Evolutionary conservation across 148 eudicot genomes (phyloP).

Genomic region (Chenopodium album): DNA sequence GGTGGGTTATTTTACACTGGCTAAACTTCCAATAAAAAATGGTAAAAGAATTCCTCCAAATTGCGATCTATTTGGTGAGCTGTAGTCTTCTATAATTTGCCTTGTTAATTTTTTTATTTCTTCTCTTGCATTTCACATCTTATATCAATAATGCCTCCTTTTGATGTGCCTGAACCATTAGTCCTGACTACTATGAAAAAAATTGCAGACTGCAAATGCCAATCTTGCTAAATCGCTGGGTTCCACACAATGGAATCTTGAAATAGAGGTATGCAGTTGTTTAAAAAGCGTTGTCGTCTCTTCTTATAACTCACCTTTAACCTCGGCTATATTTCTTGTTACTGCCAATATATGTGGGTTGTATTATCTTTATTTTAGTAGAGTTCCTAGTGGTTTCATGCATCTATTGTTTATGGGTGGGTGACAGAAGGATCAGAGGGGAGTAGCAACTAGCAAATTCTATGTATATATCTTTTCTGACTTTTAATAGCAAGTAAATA

Average conservation of each 20-base stretch:
- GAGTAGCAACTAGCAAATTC: neutral
- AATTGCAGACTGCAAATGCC: constrained; percentile 83
- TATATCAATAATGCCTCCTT: constrained; percentile 6
- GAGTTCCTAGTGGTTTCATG: neutral
- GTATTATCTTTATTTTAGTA: neutral
- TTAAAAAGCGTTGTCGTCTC: neutral
- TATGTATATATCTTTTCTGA: too few relatives aligned
- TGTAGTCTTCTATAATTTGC: neutral
- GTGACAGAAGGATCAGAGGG: neutral
- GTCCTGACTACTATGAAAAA: constrained; percentile 14
- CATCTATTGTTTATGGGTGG: neutral
- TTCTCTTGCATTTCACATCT: neutral
- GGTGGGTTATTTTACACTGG: neutral
- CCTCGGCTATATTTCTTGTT: neutral
- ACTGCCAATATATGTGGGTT: neutral
- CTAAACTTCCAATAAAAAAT: neutral
- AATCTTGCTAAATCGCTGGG: constrained; percentile 88
- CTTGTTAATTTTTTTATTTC: neutral
- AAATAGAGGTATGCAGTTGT: constrained; percentile 66
- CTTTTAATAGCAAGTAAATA: too few relatives aligned
- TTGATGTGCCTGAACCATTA: constrained; percentile 14
- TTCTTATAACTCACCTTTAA: neutral
- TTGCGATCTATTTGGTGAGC: neutral
- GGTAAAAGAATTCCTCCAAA: neutral
- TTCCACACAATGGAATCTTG: constrained; percentile 73